Evolutionary conservation across 345 rosid genomes (phyloP), one percentile per base, ranked within the genome.

Genomic region (Rhodamnia rubescens): DNA sequence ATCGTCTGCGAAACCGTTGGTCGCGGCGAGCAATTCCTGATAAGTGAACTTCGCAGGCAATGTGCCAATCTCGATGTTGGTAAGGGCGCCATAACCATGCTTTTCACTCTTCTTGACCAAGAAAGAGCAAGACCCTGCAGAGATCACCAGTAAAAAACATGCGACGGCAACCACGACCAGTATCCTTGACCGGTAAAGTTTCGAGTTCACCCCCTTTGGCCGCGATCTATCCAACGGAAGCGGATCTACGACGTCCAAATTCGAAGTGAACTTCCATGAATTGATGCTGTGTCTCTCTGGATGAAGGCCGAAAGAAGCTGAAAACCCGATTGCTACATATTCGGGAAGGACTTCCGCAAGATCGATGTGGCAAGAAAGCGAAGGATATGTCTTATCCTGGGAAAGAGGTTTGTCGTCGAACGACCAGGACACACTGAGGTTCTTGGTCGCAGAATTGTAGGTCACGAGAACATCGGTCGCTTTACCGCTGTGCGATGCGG

Each of bases 261-360:
- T 18, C 22, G 75, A 64, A 64, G 44, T 64, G 42, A 64, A 64
- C 22, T 64, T 5, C 75, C 75, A 64, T 15, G 75, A 64, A 32
- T 64, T 64, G 75, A 64, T 2, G 22, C 44, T 32, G 1, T 64
- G 75, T 29, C 44, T 64, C 75, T 64, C 75, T 3, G 42, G 44
- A 8, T 15, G 5, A 0, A 0, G 0, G 75, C 44, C 75, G 2
- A 11, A 0, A 64, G 75, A 64, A 64, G 75, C 75, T 64, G 75
- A 64, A 36, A 64, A 64, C 24, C 75, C 75, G 75, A 64, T 64
- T 11, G 21, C 75, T 29, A 4, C 44, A 1, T 11, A 29, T 16
- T 64, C 75, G 10, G 44, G 42, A 29, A 64, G 75, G 75, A 64
- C 75, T 0, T 1, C 4, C 9, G 75, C 75, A 9, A 64, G 75